phyloP scores from a whole-genome alignment of 768 basidiomycete genomes.

The Tremella mesenterica region DNA sequence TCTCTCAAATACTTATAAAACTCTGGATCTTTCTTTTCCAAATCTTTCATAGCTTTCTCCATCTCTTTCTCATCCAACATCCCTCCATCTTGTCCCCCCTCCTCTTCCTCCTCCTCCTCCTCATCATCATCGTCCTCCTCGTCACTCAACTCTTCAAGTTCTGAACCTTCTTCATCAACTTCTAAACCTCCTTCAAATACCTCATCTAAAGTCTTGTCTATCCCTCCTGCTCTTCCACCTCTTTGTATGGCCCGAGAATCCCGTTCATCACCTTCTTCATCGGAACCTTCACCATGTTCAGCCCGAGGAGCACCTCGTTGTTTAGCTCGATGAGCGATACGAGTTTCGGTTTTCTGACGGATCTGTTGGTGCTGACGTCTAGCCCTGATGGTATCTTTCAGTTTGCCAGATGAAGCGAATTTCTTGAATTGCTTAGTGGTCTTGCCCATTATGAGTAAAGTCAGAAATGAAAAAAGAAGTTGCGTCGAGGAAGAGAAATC shows the following conservation, averaged over 20 bases:
- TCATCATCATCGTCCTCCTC: slow-evolving; percentile 37
- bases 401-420: slow-evolving; percentile 76
- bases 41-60: slow-evolving; percentile 69
- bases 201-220: slow-evolving; percentile 36
- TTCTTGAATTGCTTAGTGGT: slow-evolving; percentile 74
- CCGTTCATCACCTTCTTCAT: slow-evolving; percentile 43
- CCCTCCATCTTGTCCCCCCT: slow-evolving; percentile 70
- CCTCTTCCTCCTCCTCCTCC: slow-evolving; percentile 50
- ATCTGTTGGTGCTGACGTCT: slow-evolving; percentile 72
- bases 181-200: slow-evolving; percentile 24
- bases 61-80: slow-evolving; percentile 54
- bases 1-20: slow-evolving; percentile 97
- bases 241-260: slow-evolving; percentile 30
- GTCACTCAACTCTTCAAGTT: slow-evolving; percentile 18
- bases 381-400: slow-evolving; percentile 75
- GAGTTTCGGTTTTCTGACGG: slow-evolving; percentile 60
- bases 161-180: slow-evolving; percentile 21
- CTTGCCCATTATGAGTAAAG: slow-evolving; percentile 48
- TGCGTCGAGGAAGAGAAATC: not conserved
- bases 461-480: too few species aligned
- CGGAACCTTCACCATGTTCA: slow-evolving; percentile 29
- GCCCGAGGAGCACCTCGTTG: slow-evolving; percentile 28
- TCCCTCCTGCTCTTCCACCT: slow-evolving; percentile 28
- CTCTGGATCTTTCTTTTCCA: slow-evolving; percentile 95
- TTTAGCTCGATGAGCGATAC: slow-evolving; percentile 49